phyloP scores from a whole-genome alignment of 768 basidiomycete genomes.

The Daedaleopsis sinensis region DNA sequence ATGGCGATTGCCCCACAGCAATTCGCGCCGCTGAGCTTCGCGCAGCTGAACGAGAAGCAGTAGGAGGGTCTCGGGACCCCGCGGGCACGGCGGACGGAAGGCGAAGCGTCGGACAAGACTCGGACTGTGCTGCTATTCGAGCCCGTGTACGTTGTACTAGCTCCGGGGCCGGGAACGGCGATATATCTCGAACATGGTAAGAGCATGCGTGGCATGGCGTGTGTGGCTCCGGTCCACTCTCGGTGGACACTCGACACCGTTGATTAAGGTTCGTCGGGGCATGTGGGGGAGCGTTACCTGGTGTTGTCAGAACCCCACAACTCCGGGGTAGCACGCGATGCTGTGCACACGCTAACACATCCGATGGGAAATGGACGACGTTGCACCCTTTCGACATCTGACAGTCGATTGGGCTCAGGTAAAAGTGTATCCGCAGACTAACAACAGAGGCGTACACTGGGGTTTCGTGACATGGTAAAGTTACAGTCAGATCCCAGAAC shows the following conservation, averaged over 20 bases:
- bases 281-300: conserved; percentile 19
- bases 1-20: conserved; percentile 37
- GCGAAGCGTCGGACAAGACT: conserved; percentile 16
- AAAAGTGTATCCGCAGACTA: too few relatives aligned
- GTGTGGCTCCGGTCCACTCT: not conserved
- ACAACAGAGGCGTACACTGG: too few relatives aligned
- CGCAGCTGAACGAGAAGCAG: conserved; percentile 43
- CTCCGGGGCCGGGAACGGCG: conserved; percentile 14
- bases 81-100: not conserved
- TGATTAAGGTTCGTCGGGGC: conserved; percentile 1
- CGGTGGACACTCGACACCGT: not conserved
- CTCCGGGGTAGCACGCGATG: too few relatives aligned
- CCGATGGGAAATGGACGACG: too few relatives aligned
- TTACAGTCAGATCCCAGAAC: too few relatives aligned
- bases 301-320: too few relatives aligned
- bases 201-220: not conserved
- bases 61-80: conserved; percentile 7
- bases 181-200: not conserved
- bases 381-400: too few relatives aligned
- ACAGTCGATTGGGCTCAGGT: too few relatives aligned
- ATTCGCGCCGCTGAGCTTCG: conserved; percentile 53
- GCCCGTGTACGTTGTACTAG: conserved; percentile 16
- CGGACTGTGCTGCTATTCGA: conserved; percentile 9
- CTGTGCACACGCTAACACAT: too few relatives aligned
- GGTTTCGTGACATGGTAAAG: too few relatives aligned